These are phyloP conservation scores for Hypoxylon fuscum DNA, from an alignment of 495 filamentous ascomycete species.

Conservation along the genomic window DNA sequence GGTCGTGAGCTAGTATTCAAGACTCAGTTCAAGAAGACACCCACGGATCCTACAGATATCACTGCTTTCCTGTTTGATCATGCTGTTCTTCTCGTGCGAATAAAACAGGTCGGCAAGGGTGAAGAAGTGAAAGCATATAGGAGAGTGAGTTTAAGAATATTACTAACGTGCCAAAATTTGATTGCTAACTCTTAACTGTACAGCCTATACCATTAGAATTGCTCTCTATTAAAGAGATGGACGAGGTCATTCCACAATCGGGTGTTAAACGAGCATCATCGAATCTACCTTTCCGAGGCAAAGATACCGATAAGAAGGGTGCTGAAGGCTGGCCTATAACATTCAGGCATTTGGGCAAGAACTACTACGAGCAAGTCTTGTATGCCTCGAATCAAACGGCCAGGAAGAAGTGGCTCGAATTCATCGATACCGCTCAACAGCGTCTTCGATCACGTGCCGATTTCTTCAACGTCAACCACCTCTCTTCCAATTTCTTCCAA, in stretches of 20 bases:
- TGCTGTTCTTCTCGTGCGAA: conserved; percentile 85
- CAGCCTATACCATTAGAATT: conserved; percentile 94
- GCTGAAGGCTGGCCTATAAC: conserved; percentile 93
- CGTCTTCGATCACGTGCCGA: conserved; percentile 85
- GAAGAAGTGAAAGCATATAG: conserved; percentile 95
- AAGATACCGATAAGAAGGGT: conserved; percentile 55
- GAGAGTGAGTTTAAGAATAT: conserved; percentile 58
- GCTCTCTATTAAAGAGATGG: conserved; percentile 94
- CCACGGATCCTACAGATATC: conserved; percentile 87
- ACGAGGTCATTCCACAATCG: conserved; percentile 83
- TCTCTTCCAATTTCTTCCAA: conserved; percentile 87
- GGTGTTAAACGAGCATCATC: conserved; percentile 93
- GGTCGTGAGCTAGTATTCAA: conserved; percentile 93
- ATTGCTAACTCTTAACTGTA: conserved; percentile 23
- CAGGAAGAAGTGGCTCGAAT: conserved; percentile 93
- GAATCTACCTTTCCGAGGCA: conserved; percentile 74
- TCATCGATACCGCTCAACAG: conserved; percentile 89
- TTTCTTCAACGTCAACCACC: conserved; percentile 89
- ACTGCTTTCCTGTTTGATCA: conserved; percentile 97
- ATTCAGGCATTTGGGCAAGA: conserved; percentile 97
- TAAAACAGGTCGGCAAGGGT: conserved; percentile 89
- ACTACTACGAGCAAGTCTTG: conserved; percentile 91
- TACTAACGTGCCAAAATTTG: conserved; percentile 3
- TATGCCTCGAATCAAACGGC: conserved; percentile 83
- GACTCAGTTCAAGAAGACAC: conserved; percentile 88